Evolutionary conservation across 2,329 filamentous ascomycete genomes (phyloP), one percentile per base, ranked within the genome.

Genomic region (Calcarisporium arbuscula): DNA sequence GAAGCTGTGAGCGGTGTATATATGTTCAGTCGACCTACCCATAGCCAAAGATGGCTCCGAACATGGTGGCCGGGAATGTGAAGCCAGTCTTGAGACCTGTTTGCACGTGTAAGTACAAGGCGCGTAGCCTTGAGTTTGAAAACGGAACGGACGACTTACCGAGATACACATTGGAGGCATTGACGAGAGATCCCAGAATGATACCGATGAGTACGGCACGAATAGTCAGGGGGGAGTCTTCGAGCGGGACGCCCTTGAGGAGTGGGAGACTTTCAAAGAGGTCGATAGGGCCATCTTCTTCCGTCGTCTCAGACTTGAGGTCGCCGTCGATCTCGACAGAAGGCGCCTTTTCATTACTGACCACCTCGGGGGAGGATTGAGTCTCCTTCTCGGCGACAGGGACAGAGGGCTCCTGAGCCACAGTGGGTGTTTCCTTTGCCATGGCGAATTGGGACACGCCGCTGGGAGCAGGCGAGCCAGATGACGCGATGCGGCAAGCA

Each of bases 111-210:
- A 10, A 29, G 27, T 16, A 16, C 17, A 6, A 12, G 28, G 11
- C 28, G 19, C 12, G 10, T 9, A 17, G 11, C 8, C 6, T 9
- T 10, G 22, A 14, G 22, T 10, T 25, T 25, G 22, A 25, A 16
- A 8, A n/a, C 9, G 11, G 8, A 11, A 6, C 6, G 12, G 5
- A 1, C 15, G 18, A 38, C 53, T 32, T 57, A 63, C 74, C 74
- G 18, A 80, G 65, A 45, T 80, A 80, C 27, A 80, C 62, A 49
- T 80, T 80, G 38, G 73, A 77, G 8, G 74, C 72, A 46, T 77
- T 77, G 44, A 79, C 73, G 8, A 80, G 61, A 12, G 68, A 72
- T 30, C 76, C 76, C 19, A 76, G 67, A 27, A 72, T 48, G 35
- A 71, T 65, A 29, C 76, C 75, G 21, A 74, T 57, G 25, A 76